Conservation (phyloP, 164 flowering plant species). For the Protea cynaroides region DNA sequence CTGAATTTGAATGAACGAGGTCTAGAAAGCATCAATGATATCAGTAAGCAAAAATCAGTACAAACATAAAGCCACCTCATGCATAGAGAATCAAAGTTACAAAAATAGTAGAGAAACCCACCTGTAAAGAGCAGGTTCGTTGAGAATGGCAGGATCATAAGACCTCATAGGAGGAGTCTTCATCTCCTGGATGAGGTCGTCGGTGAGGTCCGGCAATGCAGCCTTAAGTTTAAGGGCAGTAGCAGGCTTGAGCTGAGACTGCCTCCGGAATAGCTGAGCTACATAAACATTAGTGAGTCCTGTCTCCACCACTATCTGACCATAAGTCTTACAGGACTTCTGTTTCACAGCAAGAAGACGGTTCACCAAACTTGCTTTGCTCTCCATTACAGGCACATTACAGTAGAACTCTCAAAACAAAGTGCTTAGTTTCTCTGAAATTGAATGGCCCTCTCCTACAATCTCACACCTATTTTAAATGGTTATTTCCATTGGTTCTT, state of each 20-base stretch:
- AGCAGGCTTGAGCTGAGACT: constrained; percentile 75
- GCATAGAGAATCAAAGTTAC: not conserved
- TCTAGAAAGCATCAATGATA: too few species aligned
- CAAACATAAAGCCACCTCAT: too few species aligned
- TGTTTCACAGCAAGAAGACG: constrained; percentile 37
- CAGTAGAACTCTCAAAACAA: too few species aligned
- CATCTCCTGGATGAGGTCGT: constrained; percentile 56
- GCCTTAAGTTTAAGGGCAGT: constrained; percentile 57
- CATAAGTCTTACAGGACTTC: constrained; percentile 58
- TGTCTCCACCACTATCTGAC: constrained; percentile 58
- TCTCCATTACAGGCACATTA: too few species aligned
- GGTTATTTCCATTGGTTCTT: too few species aligned
- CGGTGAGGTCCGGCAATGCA: constrained; percentile 56
- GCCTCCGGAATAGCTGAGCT: constrained; percentile 81
- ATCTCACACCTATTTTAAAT: too few species aligned
- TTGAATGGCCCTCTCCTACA: too few species aligned
- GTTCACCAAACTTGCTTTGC: constrained; percentile 21
- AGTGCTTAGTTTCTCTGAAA: too few species aligned
- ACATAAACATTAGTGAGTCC: constrained; percentile 93
- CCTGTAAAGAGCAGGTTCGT: constrained; percentile 88
- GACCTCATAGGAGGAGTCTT: constrained; percentile 67
- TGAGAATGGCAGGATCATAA: constrained; percentile 61
- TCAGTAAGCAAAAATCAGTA: too few species aligned
- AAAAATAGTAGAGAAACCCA: constrained; percentile 10
- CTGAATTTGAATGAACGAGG: too few species aligned